A percentile compares a stretch with the other conserved stretches of the same genome.
Conservation (phyloP, 768 basidiomycete genomes). For the Asterophora lycoperdoides region DNA sequence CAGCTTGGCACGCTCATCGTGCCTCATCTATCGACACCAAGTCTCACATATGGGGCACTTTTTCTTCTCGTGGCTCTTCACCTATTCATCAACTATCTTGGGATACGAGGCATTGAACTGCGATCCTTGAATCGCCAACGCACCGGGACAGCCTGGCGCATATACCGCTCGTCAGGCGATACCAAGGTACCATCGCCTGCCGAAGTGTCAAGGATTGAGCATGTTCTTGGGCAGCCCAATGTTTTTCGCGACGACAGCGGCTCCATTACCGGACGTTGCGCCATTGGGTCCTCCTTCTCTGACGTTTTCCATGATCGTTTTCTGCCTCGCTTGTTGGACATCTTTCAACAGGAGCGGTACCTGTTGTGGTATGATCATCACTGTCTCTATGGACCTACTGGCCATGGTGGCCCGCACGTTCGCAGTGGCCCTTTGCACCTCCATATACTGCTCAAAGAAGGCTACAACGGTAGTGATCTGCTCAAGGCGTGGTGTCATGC, state of each 20-base stretch:
- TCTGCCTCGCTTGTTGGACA: constrained; percentile 28
- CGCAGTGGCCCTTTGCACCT: constrained; percentile 26
- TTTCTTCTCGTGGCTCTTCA: constrained; percentile 50
- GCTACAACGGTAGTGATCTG: constrained; percentile 43
- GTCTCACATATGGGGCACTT: constrained; percentile 47
- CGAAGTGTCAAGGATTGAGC: constrained; percentile 38
- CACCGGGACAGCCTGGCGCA: constrained; percentile 47
- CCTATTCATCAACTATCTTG: constrained; percentile 54
- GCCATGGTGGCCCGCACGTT: constrained; percentile 8
- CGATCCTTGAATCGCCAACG: constrained; percentile 61
- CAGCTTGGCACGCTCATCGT: constrained; percentile 61
- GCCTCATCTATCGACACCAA: constrained; percentile 45
- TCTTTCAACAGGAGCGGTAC: constrained; percentile 46
- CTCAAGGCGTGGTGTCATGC: constrained; percentile 55
- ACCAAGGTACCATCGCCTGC: constrained; percentile 28
- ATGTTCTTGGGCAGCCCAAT: constrained; percentile 38
- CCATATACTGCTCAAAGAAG: constrained; percentile 48
- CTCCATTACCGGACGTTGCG: constrained; percentile 38
- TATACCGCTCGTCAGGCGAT: constrained; percentile 27
- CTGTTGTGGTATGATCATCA: constrained; percentile 47
- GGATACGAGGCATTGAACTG: constrained; percentile 53
- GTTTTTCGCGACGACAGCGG: constrained; percentile 35
- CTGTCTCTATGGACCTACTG: constrained; percentile 16
- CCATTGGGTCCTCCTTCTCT: constrained; percentile 47
- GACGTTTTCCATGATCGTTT: constrained; percentile 26